Conservation (phyloP, 1,139 yeast species). For the Torulaspora pretoriensis region DNA sequence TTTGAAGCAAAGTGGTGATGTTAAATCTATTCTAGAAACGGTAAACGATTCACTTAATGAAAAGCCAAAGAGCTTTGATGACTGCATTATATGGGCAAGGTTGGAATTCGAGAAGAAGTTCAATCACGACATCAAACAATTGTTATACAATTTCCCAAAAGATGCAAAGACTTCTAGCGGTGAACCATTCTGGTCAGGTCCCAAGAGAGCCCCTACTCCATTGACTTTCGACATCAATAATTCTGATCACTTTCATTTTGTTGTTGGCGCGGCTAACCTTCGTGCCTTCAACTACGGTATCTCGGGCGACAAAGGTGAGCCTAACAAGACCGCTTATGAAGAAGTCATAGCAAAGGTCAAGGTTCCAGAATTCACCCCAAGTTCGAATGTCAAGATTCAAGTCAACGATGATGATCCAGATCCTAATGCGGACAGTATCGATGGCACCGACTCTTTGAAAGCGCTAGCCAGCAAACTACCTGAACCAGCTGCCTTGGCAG, state of each 20-base stretch:
- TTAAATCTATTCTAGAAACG: conserved; percentile 77
- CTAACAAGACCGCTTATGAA: conserved; percentile 43
- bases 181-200: conserved; percentile 96
- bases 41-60: conserved; percentile 67
- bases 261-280: conserved; percentile 85
- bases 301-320: conserved; percentile 54
- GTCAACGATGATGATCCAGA: conserved; percentile 87
- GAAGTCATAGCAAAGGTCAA: conserved; percentile 50
- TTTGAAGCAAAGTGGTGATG: conserved; percentile 87
- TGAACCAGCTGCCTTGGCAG: conserved; percentile 82
- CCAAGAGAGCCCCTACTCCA: conserved; percentile 92
- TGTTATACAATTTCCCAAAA: conserved; percentile 87
- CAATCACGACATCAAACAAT: conserved; percentile 81
- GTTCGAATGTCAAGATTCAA: conserved; percentile 74
- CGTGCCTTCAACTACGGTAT: conserved; percentile 89
- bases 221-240: conserved; percentile 70
- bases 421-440: conserved; percentile 57
- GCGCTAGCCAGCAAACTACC: conserved; percentile 76
- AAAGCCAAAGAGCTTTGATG: conserved; percentile 87
- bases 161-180: conserved; percentile 91
- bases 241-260: conserved; percentile 73
- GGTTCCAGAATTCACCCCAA: conserved; percentile 69
- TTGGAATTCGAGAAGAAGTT: conserved; percentile 78
- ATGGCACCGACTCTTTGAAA: conserved; percentile 53
- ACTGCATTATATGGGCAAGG: conserved; percentile 95